Base-by-base conservation (phyloP, 1,139 yeast species). In the Arxiozyma slooffiae region DNA sequence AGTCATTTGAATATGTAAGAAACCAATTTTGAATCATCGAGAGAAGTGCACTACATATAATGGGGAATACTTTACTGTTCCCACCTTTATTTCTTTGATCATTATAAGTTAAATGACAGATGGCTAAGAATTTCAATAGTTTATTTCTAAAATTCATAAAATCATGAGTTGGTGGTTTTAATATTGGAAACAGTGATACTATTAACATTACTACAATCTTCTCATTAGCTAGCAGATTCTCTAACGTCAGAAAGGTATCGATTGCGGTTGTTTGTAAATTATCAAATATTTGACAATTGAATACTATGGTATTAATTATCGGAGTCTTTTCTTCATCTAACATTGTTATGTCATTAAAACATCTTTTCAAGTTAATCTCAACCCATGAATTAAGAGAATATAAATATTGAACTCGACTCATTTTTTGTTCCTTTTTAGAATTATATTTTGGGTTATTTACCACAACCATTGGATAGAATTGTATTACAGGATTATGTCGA, bases 11-110 rank as follows among this genome's bases (percentile, higher is more conserved):
- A 40, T 36, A 36, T 2, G 40, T 39, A 4, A 8, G n/a, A 16
- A 52, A 24, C 59, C 58, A 55, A 37, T 47, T 50, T 17, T 48
- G 47, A 6, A 55, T 34, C 57, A 58, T 50, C 1, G 48, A 30
- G 4, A 58, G 39, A 11, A 57, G 40, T 7, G 56, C 44, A 26
- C 41, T 46, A 34, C 51, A 53, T 6, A 55, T 34, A 11, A 40
- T 38, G 7, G 54, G 48, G 44, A 57, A 52, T 4, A 48, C 41
- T 21, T 46, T 50, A 20, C 38, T 48, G 16, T 41, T 20, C 6
- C 42, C 37, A 1, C 46, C 24, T 8, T 24, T 21, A n/a, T 34
- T 37, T 7, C 16, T 26, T 20, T 42, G 44, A n/a, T 46, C 42
- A 6, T 46, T 36, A 34, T 52, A 48, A 20, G 52, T 49, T 20